Conservation (phyloP, 2,329 filamentous ascomycete genomes). For the Cadophora luteo-olivacea region DNA sequence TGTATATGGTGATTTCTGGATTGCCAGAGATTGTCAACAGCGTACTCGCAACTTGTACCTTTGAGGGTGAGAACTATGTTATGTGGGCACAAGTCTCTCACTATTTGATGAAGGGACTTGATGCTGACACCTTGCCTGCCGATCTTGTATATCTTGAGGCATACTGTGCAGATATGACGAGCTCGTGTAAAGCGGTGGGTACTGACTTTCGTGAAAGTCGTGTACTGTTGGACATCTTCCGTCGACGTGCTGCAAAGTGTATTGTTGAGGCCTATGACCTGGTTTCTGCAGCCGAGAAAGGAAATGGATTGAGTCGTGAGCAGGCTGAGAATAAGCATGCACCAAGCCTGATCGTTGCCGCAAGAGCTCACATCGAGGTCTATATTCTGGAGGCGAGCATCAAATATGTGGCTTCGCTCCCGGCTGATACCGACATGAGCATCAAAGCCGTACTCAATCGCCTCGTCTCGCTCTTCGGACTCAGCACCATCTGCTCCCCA, state of each 20-base stretch:
- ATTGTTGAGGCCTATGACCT: constrained; percentile 9
- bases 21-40: constrained; percentile 43
- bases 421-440: constrained; percentile 7
- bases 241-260: background rate
- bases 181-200: background rate
- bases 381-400: constrained; percentile 39
- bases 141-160: constrained; percentile 26
- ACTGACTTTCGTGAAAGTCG: background rate
- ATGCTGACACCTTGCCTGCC: constrained; percentile 13
- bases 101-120: constrained; percentile 31
- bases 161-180: background rate
- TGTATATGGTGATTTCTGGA: constrained; percentile 46
- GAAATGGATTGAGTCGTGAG: constrained; percentile 1
- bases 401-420: constrained; percentile 10
- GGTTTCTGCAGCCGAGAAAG: background rate
- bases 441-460: constrained; percentile 27
- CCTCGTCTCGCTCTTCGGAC: constrained; percentile 32
- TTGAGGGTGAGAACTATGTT: constrained; percentile 51
- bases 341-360: constrained; percentile 13
- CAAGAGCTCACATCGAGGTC: constrained; percentile 39
- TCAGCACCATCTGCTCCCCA: constrained; percentile 39
- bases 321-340: constrained; percentile 21
- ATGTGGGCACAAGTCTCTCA: constrained; percentile 49
- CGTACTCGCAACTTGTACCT: constrained; percentile 42
- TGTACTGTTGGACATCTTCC: background rate